Percentiles rank a stretch among this genome's conserved stretches.
These are phyloP conservation scores for Cupressus sempervirens DNA, from an alignment of 75 land plant genomes.

Conservation along the genomic window DNA sequence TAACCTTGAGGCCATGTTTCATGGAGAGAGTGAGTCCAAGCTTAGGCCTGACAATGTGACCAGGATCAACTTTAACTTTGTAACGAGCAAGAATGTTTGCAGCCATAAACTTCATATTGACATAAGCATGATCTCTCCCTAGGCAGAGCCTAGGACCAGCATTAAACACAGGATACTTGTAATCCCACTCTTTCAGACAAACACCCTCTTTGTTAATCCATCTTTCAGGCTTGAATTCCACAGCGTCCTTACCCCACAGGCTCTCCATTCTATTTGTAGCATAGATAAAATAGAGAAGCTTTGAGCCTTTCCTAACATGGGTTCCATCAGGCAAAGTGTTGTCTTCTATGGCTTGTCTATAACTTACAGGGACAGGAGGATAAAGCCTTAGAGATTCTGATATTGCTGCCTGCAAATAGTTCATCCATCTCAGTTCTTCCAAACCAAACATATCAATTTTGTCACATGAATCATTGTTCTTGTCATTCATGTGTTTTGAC, in stretches of 20 bases:
- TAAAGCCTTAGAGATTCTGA: constrained; percentile 15
- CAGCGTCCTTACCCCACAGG: constrained; percentile 22
- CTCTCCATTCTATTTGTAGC: constrained; percentile 9
- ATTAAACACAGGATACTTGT: neutral
- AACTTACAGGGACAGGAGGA: constrained; percentile 12
- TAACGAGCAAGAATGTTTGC: neutral
- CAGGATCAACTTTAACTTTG: neutral
- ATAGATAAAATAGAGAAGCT: neutral
- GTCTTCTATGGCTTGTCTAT: constrained; percentile 2
- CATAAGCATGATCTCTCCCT: constrained; percentile 27
- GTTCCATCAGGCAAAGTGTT: constrained; percentile 14
- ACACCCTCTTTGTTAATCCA: constrained; percentile 29
- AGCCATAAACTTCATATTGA: constrained; percentile 21
- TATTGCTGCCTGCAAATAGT: constrained; percentile 14
- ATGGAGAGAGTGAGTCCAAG: neutral
- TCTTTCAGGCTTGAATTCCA: constrained; percentile 23
- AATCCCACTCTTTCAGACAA: constrained; percentile 19
- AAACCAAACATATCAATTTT: neutral
- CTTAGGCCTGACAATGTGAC: neutral
- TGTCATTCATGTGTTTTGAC: neutral
- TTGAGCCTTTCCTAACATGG: constrained; percentile 1
- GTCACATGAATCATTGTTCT: neutral
- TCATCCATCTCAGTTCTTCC: neutral
- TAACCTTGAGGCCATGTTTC: constrained; percentile 4
- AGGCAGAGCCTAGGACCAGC: constrained; percentile 32